Conservation (phyloP, 352 stramenopile species). For the Phytophthora ramorum region DNA sequence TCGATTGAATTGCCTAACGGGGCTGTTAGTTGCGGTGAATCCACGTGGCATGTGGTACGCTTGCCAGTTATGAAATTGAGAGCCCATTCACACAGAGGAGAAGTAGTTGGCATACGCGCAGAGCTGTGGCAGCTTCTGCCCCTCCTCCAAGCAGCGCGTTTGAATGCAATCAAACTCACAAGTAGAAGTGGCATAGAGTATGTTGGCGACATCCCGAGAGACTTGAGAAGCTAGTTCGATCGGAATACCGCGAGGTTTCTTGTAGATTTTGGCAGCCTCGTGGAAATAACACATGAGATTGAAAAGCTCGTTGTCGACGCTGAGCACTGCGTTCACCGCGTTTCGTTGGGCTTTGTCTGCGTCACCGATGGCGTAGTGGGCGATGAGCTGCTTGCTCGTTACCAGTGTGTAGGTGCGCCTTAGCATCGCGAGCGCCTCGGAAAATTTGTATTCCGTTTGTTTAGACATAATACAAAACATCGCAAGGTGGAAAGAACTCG, state of each 20-base stretch:
- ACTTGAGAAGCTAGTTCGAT: neutral
- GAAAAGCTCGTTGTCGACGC: neutral
- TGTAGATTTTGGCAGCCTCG: slow-evolving; percentile 4
- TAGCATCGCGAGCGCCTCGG: slow-evolving; percentile 1
- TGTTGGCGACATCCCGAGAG: neutral
- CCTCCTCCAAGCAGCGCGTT: neutral
- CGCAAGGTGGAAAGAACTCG: slow-evolving; percentile 23
- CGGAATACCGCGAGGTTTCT: neutral
- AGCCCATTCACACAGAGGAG: neutral
- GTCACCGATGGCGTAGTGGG: slow-evolving; percentile 5
- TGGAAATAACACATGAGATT: slow-evolving; percentile 15
- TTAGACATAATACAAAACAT: slow-evolving; percentile 22
- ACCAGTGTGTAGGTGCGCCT: neutral
- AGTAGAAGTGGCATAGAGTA: neutral
- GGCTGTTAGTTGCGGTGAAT: slow-evolving; percentile 6
- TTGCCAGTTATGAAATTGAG: slow-evolving; percentile 1
- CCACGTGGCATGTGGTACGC: slow-evolving; percentile 4
- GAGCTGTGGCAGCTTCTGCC: neutral
- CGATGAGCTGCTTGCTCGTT: neutral
- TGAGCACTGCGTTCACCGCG: neutral
- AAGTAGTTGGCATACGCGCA: slow-evolving; percentile 1
- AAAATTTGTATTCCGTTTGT: slow-evolving; percentile 3
- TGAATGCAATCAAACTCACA: neutral
- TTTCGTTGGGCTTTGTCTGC: slow-evolving; percentile 7
- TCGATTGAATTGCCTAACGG: slow-evolving; percentile 8